Base-by-base conservation (phyloP, 2,329 filamentous ascomycete genomes). In the Passalora sequoiae region DNA sequence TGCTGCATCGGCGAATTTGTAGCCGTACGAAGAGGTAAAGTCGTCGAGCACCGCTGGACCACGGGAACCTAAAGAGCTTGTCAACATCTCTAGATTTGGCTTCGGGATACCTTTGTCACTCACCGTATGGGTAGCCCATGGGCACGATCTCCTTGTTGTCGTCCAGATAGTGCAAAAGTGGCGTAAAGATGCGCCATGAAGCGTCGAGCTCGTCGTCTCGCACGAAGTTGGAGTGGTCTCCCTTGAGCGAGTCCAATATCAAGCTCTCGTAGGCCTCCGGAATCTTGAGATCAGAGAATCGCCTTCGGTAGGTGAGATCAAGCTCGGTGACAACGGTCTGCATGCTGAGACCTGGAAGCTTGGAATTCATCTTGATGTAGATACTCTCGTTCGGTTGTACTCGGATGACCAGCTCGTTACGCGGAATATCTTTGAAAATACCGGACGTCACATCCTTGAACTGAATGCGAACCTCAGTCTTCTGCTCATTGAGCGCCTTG, bases 291-390 rank as follows among this genome's bases (percentile, higher is more conserved):
- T 98, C 92, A 13, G 92, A 97, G 81, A 98, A 98, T 58, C 94
- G 86, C 69, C 92, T 84, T 66, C 94, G 83, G 77, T 98, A 98
- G 53, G 94, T 98, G 57, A 98, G 80, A 65, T 98, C 92, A 48
- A 98, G 85, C 74, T 98, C 92, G 48, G 92, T 98, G 59, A 96
- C 87, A 28, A 97, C 92, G 9, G 92, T 98, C 77, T 98, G 92
- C 89, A 97, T 98, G 75, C 89, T 97, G 61, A 98, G 76, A 60
- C 92, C 92, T 15, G 92, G 94, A 47, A 98, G 77, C 78, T 98
- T 98, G 21, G 91, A 97, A 83, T 98, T 98, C 92, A 98, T 98
- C 82, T 98, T 98, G 70, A 97, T 94, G 74, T 98, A 98, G 57
- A 98, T 89, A 66, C 87, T 94, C 78, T 98, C 92, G 74, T 98